Percentiles rank a stretch among this genome's conserved stretches.
Evolutionary conservation across 2,329 filamentous ascomycete species (phyloP).

Genomic region (Akanthomyces muscarius): DNA sequence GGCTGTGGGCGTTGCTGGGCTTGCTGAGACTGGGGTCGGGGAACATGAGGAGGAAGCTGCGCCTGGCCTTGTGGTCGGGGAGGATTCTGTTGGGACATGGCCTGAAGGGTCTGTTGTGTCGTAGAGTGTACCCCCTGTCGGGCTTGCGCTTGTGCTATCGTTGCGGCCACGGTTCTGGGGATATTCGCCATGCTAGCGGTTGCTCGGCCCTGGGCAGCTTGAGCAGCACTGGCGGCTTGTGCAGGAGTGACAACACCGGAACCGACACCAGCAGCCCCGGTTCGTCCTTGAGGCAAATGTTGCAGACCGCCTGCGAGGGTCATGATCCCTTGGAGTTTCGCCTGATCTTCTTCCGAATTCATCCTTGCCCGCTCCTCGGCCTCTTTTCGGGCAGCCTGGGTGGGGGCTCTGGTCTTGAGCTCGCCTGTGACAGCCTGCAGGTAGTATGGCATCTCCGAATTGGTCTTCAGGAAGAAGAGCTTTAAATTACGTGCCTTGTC

Average conservation of each 20-base stretch:
- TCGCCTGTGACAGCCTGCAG: conserved; percentile 85
- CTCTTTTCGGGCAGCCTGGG: conserved; percentile 65
- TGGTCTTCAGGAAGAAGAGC: conserved; percentile 86
- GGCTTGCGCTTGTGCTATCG: conserved; percentile 29
- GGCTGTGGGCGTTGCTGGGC: conserved; percentile 19
- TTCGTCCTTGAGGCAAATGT: conserved; percentile 33
- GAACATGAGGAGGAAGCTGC: conserved; percentile 29
- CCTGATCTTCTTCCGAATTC: conserved; percentile 57
- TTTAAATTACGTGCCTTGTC: conserved; percentile 90
- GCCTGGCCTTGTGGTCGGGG: conserved; percentile 21
- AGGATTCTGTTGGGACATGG: conserved; percentile 9
- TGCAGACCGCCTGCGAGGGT: conserved; percentile 51
- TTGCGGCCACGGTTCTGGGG: conserved; percentile 21
- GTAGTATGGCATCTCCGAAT: conserved; percentile 85
- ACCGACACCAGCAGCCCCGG: conserved; percentile 26
- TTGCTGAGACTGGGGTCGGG: conserved; percentile 20
- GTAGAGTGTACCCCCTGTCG: conserved; percentile 26
- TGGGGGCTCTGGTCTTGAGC: conserved; percentile 77
- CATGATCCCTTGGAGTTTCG: conserved; percentile 58
- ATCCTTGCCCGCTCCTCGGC: conserved; percentile 59
- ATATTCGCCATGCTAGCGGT: conserved; percentile 22
- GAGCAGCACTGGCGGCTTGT: conserved; percentile 29
- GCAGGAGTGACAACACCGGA: conserved; percentile 32
- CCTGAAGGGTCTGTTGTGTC: conserved; percentile 23
- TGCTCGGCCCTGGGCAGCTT: conserved; percentile 22